These are phyloP conservation scores for Sarocladiaceae sp. DNA, from an alignment of 2,329 filamentous ascomycete genomes.

Conservation along the genomic window DNA sequence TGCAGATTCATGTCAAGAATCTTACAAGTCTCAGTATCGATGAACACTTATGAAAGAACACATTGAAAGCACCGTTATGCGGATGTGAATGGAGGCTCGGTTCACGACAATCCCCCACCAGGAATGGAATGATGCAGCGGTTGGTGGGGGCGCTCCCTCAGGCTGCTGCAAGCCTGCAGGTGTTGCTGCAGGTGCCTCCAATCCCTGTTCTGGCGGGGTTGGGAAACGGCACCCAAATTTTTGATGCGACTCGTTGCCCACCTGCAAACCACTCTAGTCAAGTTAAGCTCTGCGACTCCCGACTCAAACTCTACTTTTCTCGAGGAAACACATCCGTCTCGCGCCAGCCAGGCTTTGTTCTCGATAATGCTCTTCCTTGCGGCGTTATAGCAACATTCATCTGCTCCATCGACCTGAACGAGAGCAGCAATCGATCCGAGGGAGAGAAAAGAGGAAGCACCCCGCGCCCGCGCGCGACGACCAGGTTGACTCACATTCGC, in stretches of 20 bases:
- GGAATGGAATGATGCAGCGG: too few species aligned
- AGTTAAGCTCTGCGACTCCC: neutral
- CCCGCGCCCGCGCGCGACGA: neutral
- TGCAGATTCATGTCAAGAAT: too few species aligned
- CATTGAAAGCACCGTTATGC: too few species aligned
- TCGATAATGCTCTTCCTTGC: neutral
- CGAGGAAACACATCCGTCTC: neutral
- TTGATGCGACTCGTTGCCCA: slow-evolving; percentile 8
- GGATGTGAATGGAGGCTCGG: too few species aligned
- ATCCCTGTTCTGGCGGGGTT: slow-evolving; percentile 4
- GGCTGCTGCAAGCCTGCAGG: neutral
- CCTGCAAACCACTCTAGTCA: slow-evolving; percentile 1
- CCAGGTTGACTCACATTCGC: slow-evolving; percentile 6
- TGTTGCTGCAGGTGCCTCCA: neutral
- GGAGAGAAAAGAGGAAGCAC: neutral
- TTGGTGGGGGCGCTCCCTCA: too few species aligned
- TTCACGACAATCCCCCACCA: too few species aligned
- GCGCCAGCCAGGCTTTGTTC: neutral
- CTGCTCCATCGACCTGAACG: neutral
- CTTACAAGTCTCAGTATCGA: too few species aligned
- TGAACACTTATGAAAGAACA: too few species aligned
- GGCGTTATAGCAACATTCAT: neutral
- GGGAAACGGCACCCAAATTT: slow-evolving; percentile 4
- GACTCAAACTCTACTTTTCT: slow-evolving; percentile 3
- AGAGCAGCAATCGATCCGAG: neutral